A percentile compares a stretch with the other conserved stretches of the same genome.
Conservation (phyloP, 2,329 filamentous ascomycete genomes). For the Cadophora sp. region DNA sequence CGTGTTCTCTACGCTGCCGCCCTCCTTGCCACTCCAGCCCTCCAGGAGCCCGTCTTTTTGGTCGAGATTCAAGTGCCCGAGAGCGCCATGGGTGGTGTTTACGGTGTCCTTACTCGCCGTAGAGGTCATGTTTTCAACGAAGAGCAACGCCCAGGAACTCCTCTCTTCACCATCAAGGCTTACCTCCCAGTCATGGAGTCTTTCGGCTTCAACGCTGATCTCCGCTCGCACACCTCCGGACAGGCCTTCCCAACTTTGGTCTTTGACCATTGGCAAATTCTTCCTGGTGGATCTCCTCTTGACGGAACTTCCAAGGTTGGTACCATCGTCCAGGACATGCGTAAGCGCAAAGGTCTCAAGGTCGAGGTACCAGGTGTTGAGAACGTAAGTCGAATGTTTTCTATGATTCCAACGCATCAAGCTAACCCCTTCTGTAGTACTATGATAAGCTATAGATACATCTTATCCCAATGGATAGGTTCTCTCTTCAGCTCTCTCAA, state of each 20-base stretch:
- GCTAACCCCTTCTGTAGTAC: conserved; percentile 70
- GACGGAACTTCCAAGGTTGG: conserved; percentile 84
- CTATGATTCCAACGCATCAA: conserved; percentile 21
- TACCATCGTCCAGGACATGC: conserved; percentile 84
- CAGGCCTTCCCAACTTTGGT: conserved; percentile 99
- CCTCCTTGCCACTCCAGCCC: conserved; percentile 87
- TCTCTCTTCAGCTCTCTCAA: conserved; percentile 36
- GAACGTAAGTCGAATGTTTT: conserved; percentile 74
- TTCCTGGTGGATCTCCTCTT: conserved; percentile 91
- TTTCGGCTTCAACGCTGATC: conserved; percentile 98
- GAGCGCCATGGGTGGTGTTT: conserved; percentile 99
- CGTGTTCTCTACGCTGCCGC: conserved; percentile 95
- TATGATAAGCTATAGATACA: conserved; percentile 93
- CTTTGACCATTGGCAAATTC: conserved; percentile 98
- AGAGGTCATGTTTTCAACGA: conserved; percentile 99
- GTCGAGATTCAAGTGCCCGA: conserved; percentile 99
- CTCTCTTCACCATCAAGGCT: conserved; percentile 99
- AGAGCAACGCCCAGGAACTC: conserved; percentile 97
- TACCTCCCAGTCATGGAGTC: conserved; percentile 97
- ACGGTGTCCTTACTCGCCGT: conserved; percentile 96
- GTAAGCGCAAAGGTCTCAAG: conserved; percentile 99
- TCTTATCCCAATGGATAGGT: conserved; percentile 42
- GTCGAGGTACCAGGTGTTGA: conserved; percentile 88
- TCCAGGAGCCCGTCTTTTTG: conserved; percentile 97
- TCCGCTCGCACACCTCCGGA: conserved; percentile 89